Evolutionary conservation across 768 basidiomycete genomes (phyloP).

Genomic region (Tremella mesenterica): DNA sequence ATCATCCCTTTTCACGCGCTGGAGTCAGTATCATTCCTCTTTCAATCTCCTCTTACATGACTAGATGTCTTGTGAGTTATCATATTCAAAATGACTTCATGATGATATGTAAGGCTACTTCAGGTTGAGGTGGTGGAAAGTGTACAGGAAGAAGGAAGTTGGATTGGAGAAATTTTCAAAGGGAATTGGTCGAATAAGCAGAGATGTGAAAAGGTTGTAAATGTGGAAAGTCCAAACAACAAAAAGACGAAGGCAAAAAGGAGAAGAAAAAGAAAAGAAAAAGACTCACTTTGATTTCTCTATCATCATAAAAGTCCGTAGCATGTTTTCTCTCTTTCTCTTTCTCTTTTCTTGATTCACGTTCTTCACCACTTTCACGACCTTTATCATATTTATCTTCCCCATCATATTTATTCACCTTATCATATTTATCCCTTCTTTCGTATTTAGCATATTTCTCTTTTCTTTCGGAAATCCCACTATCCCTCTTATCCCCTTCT

Average conservation of each 20-base stretch:
- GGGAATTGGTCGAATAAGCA: too few relatives aligned
- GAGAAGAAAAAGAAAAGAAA: background rate
- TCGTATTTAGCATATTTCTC: slow-evolving; percentile 22
- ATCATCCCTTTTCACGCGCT: slow-evolving; percentile 20
- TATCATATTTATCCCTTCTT: slow-evolving; percentile 8
- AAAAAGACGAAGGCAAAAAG: too few relatives aligned
- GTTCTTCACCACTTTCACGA: slow-evolving; percentile 18
- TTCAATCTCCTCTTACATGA: too few relatives aligned
- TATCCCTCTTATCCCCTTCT: slow-evolving; percentile 3
- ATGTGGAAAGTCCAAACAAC: too few relatives aligned
- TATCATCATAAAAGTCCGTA: slow-evolving; percentile 13
- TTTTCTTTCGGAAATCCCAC: slow-evolving; percentile 12
- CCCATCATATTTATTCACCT: slow-evolving; percentile 25
- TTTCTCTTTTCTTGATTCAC: slow-evolving; percentile 44
- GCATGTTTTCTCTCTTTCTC: slow-evolving; percentile 36
- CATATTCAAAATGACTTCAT: too few relatives aligned
- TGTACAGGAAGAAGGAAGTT: too few relatives aligned
- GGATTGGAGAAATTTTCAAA: too few relatives aligned
- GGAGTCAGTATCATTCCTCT: slow-evolving; percentile 1
- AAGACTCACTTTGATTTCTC: slow-evolving; percentile 22
- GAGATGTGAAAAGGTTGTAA: too few relatives aligned
- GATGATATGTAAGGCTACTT: too few relatives aligned
- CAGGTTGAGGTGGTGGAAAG: too few relatives aligned
- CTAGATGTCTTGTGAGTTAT: too few relatives aligned
- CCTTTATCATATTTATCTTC: slow-evolving; percentile 23